A percentile compares a stretch with the other conserved stretches of the same genome.
phyloP scores from a whole-genome alignment of 73 alveolate species.

The Uronychia setigera region DNA sequence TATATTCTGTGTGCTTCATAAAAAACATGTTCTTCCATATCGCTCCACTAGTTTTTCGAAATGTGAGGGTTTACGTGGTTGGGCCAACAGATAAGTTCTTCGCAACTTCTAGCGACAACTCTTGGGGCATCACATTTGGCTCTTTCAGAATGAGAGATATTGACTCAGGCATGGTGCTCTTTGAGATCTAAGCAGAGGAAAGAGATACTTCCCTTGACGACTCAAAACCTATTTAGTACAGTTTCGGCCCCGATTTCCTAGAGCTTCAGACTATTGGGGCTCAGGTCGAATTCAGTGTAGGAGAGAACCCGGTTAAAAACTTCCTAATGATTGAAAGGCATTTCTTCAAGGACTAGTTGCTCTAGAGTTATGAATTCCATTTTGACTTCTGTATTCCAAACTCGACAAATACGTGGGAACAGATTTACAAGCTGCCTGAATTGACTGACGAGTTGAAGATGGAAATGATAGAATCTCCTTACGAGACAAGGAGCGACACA shows the following conservation, averaged over 20 bases:
- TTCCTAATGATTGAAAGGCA: conserved; percentile 94
- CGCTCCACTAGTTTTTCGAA: too few species aligned
- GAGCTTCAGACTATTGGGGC: conserved; percentile 78
- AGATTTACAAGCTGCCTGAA: conserved; percentile 89
- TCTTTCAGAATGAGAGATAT: conserved; percentile 13
- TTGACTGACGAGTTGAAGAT: conserved; percentile 71
- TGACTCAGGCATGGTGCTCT: not conserved
- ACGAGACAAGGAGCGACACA: conserved; percentile 95
- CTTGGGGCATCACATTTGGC: conserved; percentile 21
- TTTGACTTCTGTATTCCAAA: conserved; percentile 96
- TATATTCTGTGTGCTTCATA: too few species aligned
- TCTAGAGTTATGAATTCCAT: conserved; percentile 84
- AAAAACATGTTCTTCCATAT: too few species aligned
- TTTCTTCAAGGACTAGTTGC: conserved; percentile 83
- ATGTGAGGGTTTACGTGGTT: too few species aligned
- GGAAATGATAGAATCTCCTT: conserved; percentile 90
- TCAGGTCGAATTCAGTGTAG: conserved; percentile 75
- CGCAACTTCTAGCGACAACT: too few species aligned
- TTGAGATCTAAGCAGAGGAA: conserved; percentile 4
- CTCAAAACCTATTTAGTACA: conserved; percentile 67
- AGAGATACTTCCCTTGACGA: conserved; percentile 9
- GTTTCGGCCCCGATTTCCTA: conserved; percentile 87
- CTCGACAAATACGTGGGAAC: conserved; percentile 96
- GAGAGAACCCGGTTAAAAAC: conserved; percentile 82
- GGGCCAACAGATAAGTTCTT: too few species aligned